Evolutionary conservation across 768 basidiomycete genomes (phyloP).

Genomic region (Boletus rufocinnamomeus): DNA sequence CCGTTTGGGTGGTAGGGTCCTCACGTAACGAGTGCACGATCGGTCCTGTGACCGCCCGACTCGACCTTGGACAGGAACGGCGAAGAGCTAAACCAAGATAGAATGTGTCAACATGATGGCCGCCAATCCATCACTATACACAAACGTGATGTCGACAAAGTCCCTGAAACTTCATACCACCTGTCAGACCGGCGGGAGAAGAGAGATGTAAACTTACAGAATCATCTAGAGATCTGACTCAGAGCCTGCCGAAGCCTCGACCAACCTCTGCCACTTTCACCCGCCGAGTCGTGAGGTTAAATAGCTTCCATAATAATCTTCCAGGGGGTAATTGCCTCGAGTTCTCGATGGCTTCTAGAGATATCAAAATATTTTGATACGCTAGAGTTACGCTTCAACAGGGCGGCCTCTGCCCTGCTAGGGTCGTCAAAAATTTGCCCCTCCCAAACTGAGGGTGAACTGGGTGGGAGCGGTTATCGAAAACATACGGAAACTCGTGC

Average conservation of each 20-base stretch:
- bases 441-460: not conserved
- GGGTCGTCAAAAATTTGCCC: not conserved
- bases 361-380: slow-evolving; percentile 15
- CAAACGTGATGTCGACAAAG: slow-evolving; percentile 24
- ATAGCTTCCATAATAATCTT: slow-evolving; percentile 31
- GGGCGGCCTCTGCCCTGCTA: slow-evolving; percentile 1
- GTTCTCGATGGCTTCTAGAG: slow-evolving; percentile 14
- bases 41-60: slow-evolving; percentile 11
- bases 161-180: slow-evolving; percentile 25
- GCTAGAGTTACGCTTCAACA: not conserved
- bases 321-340: slow-evolving; percentile 20
- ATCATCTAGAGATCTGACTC: slow-evolving; percentile 25
- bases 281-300: slow-evolving; percentile 5
- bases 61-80: slow-evolving; percentile 17
- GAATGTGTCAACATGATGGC: slow-evolving; percentile 25
- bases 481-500: not conserved
- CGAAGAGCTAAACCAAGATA: slow-evolving; percentile 23
- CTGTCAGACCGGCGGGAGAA: slow-evolving; percentile 30
- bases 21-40: slow-evolving; percentile 27
- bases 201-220: slow-evolving; percentile 17
- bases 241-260: slow-evolving; percentile 13
- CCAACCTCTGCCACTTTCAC: slow-evolving; percentile 20
- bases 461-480: not conserved
- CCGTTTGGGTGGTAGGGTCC: slow-evolving; percentile 14
- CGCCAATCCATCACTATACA: slow-evolving; percentile 21